These are phyloP conservation scores for Aspergillus chevalieri DNA, from an alignment of 2,329 filamentous ascomycete genomes.

Conservation along the genomic window DNA sequence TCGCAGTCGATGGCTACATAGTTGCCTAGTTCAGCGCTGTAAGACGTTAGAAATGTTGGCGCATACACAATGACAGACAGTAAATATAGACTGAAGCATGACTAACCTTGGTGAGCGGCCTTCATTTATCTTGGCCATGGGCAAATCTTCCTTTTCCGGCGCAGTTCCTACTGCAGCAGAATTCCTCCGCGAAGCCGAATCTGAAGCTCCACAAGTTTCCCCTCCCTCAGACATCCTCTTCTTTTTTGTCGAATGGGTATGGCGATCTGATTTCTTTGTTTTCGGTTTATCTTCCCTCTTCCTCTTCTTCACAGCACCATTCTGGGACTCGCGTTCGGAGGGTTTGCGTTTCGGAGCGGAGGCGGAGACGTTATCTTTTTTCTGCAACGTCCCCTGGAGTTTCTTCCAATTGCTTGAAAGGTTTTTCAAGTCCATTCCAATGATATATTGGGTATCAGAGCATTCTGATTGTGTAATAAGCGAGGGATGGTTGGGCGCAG, in stretches of 20 bases:
- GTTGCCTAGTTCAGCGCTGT: constrained; percentile 68
- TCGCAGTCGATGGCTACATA: constrained; percentile 94
- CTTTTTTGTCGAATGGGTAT: constrained; percentile 16
- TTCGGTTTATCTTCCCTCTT: constrained; percentile 17
- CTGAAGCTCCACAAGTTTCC: constrained; percentile 54
- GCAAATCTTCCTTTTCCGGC: constrained; percentile 33
- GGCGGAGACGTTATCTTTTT: constrained; percentile 18
- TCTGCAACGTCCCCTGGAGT: constrained; percentile 41
- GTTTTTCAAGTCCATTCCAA: constrained; percentile 38
- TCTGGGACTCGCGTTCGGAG: constrained; percentile 24
- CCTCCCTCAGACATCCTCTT: constrained; percentile 28
- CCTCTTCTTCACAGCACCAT: constrained; percentile 29
- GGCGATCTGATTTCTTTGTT: constrained; percentile 18
- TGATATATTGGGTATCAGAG: constrained; percentile 8
- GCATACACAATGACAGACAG: constrained; percentile 10
- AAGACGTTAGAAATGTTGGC: constrained; percentile 16
- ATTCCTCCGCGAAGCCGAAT: constrained; percentile 58
- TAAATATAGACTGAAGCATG: not conserved
- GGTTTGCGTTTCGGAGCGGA: constrained; percentile 29
- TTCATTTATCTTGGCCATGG: constrained; percentile 54
- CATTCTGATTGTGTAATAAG: constrained; percentile 14
- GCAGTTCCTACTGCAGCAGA: constrained; percentile 46
- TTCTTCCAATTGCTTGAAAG: constrained; percentile 49
- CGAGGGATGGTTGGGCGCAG: not conserved
- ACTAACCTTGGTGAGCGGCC: constrained; percentile 49